phyloP scores from a whole-genome alignment of 2,329 filamentous ascomycete species.

The Fusarium brevicatenulatum region DNA sequence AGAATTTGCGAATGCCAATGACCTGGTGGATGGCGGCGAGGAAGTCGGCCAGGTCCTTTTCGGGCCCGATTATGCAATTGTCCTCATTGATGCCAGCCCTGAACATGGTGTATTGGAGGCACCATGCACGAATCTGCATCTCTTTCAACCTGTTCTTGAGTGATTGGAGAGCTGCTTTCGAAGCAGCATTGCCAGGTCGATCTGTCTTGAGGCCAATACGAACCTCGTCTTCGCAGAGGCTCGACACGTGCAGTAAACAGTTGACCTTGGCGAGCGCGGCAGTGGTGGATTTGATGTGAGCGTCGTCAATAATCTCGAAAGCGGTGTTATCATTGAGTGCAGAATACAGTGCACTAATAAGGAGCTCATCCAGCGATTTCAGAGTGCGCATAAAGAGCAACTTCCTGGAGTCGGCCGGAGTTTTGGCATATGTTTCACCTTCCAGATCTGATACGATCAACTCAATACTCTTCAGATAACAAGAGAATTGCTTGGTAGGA shows the following conservation, averaged over 20 bases:
- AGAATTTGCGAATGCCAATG: slow-evolving; percentile 84
- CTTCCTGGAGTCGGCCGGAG: slow-evolving; percentile 72
- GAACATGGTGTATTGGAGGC: slow-evolving; percentile 82
- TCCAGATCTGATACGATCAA: slow-evolving; percentile 75
- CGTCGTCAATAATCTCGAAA: slow-evolving; percentile 86
- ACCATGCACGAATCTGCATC: slow-evolving; percentile 89
- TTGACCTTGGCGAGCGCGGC: slow-evolving; percentile 76
- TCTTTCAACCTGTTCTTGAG: slow-evolving; percentile 78
- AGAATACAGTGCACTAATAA: slow-evolving; percentile 76
- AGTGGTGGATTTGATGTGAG: slow-evolving; percentile 79
- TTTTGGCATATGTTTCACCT: slow-evolving; percentile 70
- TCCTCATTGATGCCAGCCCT: slow-evolving; percentile 79
- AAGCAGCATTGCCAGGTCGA: slow-evolving; percentile 65
- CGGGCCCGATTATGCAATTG: slow-evolving; percentile 70
- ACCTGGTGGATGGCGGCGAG: slow-evolving; percentile 85
- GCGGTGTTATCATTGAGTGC: slow-evolving; percentile 73
- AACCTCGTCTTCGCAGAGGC: slow-evolving; percentile 87
- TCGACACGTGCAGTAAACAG: slow-evolving; percentile 80
- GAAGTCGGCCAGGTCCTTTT: slow-evolving; percentile 81
- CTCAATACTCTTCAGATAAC: slow-evolving; percentile 85
- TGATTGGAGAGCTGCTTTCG: slow-evolving; percentile 64
- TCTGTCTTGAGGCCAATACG: slow-evolving; percentile 76
- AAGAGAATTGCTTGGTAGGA: slow-evolving; percentile 87
- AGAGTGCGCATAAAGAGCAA: slow-evolving; percentile 78
- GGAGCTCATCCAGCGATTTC: slow-evolving; percentile 80